Evolutionary conservation across 78 protist genomes (phyloP).

Genomic region (Cyanophora paradoxa): DNA sequence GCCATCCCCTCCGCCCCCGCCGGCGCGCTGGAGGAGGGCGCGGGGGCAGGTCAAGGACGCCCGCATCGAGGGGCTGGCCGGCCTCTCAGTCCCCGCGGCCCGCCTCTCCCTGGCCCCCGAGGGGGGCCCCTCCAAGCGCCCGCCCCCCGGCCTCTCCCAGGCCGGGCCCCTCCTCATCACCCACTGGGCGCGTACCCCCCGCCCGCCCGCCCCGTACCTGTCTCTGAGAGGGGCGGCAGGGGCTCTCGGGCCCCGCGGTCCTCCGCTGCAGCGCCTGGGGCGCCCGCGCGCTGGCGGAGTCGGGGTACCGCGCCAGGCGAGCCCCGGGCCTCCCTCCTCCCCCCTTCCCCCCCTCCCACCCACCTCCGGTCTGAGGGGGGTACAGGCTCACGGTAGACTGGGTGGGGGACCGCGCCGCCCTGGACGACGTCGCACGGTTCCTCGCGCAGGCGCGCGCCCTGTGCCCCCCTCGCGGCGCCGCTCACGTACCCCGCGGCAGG

Average conservation of each 20-base stretch:
- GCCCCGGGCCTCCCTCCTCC: background rate
- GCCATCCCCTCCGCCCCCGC: no score
- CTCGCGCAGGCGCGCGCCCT: background rate
- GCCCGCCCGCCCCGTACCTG: no score
- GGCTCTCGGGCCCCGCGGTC: conserved; percentile 19
- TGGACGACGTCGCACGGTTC: background rate
- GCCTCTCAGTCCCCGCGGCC: background rate
- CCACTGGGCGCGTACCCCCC: no score
- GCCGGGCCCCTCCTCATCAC: conserved; percentile 11
- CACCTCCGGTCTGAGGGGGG: background rate
- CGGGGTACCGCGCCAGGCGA: background rate
- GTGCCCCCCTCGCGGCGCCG: no score
- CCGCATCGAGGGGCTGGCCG: background rate
- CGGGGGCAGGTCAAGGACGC: background rate
- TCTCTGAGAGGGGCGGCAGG: no score
- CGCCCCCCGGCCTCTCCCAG: background rate
- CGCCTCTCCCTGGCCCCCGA: background rate
- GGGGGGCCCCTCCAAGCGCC: background rate
- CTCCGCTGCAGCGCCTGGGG: conserved; percentile 1
- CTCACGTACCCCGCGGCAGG: no score
- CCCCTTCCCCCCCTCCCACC: background rate
- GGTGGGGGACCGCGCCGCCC: background rate
- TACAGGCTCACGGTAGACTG: background rate
- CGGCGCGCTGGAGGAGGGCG: no score
- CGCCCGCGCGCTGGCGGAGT: background rate